phyloP scores from a whole-genome alignment of 2,329 filamentous ascomycete genomes.

The Pseudopithomyces chartarum region DNA sequence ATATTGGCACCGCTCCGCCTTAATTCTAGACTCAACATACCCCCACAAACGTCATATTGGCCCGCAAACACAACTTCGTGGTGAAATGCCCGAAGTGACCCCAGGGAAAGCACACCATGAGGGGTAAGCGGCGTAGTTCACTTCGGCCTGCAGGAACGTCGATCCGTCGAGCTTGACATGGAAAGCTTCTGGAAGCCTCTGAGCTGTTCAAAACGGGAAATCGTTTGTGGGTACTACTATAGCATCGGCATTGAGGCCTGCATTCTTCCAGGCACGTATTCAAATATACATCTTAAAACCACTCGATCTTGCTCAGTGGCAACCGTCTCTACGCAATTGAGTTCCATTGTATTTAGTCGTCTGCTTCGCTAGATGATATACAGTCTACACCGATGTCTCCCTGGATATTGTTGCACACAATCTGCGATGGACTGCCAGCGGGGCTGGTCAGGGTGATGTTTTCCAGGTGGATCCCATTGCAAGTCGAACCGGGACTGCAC shows the following conservation, averaged over 20 bases:
- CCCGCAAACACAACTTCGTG: background rate
- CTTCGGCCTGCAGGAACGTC: background rate
- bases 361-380: conserved; percentile 38
- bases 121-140: background rate
- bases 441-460: conserved; percentile 62
- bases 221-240: background rate
- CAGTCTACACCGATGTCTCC: conserved; percentile 50
- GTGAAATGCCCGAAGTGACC: no score
- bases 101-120: no score
- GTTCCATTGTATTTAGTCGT: conserved; percentile 9
- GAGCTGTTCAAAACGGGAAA: background rate
- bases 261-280: no score
- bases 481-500: conserved; percentile 63
- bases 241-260: background rate
- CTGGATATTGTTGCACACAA: conserved; percentile 58
- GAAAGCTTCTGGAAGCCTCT: background rate
- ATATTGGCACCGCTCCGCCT: background rate
- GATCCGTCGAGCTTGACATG: background rate
- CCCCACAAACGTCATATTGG: background rate
- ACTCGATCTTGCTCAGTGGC: no score
- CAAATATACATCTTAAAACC: no score
- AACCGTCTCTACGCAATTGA: no score
- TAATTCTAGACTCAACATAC: background rate
- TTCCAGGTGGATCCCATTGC: conserved; percentile 60
- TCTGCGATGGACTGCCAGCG: conserved; percentile 41